phyloP scores from a whole-genome alignment of 2,329 filamentous ascomycete species.

The Akanthomyces uredinophilus region DNA sequence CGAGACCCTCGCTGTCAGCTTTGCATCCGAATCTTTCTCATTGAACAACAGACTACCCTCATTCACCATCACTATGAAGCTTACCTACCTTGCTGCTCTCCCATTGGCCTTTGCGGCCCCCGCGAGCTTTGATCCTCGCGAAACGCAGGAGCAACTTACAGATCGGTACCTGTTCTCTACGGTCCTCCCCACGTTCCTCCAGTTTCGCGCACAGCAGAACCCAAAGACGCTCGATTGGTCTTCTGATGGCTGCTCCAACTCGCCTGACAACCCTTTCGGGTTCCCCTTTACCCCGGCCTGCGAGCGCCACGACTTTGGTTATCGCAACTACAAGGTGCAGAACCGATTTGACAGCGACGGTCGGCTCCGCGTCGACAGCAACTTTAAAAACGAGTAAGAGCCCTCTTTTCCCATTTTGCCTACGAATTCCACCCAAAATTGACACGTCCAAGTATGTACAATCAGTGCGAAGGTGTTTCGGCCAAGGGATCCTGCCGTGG shows the following conservation, averaged over 20 bases:
- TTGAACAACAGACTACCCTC: too few species aligned
- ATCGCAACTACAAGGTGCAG: slow-evolving; percentile 30
- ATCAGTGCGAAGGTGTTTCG: slow-evolving; percentile 23
- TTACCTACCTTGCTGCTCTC: neutral
- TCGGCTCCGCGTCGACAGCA: slow-evolving; percentile 36
- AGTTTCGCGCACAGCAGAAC: neutral
- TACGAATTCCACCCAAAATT: neutral
- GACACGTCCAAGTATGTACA: slow-evolving; percentile 22
- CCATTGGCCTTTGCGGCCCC: slow-evolving; percentile 22
- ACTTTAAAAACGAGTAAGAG: slow-evolving; percentile 34
- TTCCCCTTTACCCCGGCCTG: slow-evolving; percentile 27
- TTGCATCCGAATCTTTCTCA: too few species aligned
- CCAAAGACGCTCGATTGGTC: slow-evolving; percentile 18
- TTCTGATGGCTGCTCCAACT: slow-evolving; percentile 22
- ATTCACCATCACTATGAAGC: slow-evolving; percentile 7
- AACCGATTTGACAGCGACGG: slow-evolving; percentile 34
- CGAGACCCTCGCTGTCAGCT: neutral
- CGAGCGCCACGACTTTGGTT: slow-evolving; percentile 41
- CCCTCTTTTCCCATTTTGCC: neutral
- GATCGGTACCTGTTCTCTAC: slow-evolving; percentile 11
- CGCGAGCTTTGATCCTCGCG: slow-evolving; percentile 26
- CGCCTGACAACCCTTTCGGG: slow-evolving; percentile 22
- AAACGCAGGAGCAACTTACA: neutral
- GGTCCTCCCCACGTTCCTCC: neutral
- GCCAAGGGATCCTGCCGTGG: slow-evolving; percentile 20